These are phyloP conservation scores for Sherardia arvensis DNA, from an alignment of 257 asterid genomes.

Conservation along the genomic window DNA sequence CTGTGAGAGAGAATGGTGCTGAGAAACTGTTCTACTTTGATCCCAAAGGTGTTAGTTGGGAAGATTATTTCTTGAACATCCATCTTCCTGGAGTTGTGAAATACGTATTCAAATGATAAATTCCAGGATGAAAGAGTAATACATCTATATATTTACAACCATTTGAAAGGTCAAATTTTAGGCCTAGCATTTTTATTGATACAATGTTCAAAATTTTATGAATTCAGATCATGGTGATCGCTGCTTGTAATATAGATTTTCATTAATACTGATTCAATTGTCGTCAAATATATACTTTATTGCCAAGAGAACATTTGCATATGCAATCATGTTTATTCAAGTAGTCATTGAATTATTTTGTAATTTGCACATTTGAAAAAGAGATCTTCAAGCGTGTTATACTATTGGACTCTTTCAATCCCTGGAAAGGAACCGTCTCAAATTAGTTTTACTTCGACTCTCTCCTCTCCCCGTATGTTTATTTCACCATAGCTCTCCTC, in stretches of 20 bases:
- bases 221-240: neutral
- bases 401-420: too few relatives aligned
- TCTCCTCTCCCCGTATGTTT: too few relatives aligned
- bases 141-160: neutral
- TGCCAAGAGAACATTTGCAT: too few relatives aligned
- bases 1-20: constrained; percentile 24
- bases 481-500: too few relatives aligned
- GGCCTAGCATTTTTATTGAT: constrained; percentile 1
- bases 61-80: constrained; percentile 52
- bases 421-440: too few relatives aligned
- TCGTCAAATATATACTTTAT: too few relatives aligned
- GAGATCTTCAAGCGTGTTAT: too few relatives aligned
- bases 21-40: constrained; percentile 58
- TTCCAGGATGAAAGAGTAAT: too few relatives aligned
- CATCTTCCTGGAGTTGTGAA: constrained; percentile 79
- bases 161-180: neutral
- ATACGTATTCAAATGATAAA: constrained; percentile 42
- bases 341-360: too few relatives aligned
- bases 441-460: too few relatives aligned
- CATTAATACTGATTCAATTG: neutral
- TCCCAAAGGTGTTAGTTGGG: constrained; percentile 64
- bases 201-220: neutral
- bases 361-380: too few relatives aligned
- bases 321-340: too few relatives aligned
- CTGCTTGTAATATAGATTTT: neutral